Conservation (phyloP, 441 rosid genomes). For the Brassica hybrid region DNA sequence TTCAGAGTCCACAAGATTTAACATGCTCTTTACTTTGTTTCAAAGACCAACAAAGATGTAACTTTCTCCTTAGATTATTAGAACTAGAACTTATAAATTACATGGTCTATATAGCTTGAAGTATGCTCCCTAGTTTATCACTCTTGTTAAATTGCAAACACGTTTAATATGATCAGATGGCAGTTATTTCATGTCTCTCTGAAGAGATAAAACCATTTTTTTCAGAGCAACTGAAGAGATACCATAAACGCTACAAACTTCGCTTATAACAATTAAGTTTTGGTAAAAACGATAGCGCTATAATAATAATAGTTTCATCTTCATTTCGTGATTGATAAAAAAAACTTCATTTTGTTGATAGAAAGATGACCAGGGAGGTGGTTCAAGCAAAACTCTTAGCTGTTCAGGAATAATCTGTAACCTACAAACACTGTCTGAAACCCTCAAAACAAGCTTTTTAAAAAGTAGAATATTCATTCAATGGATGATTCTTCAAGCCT, state of each 20-base stretch:
- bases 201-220: too few relatives aligned
- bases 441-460: constrained; percentile 12
- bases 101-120: too few relatives aligned
- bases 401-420: constrained; percentile 29
- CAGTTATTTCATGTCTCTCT: too few relatives aligned
- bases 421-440: constrained; percentile 24
- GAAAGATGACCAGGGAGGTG: too few relatives aligned
- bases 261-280: too few relatives aligned
- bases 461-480: constrained; percentile 2
- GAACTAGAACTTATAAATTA: too few relatives aligned
- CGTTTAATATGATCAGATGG: not conserved
- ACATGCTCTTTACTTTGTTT: not conserved
- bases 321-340: too few relatives aligned
- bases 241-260: too few relatives aligned
- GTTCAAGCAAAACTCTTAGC: constrained; percentile 13
- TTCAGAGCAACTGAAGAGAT: too few relatives aligned
- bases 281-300: too few relatives aligned
- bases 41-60: not conserved
- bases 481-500: constrained; percentile 40
- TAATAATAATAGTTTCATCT: too few relatives aligned
- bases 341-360: too few relatives aligned
- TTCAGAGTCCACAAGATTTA: constrained; percentile 68
- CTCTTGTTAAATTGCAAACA: not conserved
- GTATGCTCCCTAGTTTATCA: not conserved
- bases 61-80: not conserved